These are phyloP conservation scores for Lachnellula subtilissima DNA, from an alignment of 2,329 filamentous ascomycete genomes.

Conservation along the genomic window DNA sequence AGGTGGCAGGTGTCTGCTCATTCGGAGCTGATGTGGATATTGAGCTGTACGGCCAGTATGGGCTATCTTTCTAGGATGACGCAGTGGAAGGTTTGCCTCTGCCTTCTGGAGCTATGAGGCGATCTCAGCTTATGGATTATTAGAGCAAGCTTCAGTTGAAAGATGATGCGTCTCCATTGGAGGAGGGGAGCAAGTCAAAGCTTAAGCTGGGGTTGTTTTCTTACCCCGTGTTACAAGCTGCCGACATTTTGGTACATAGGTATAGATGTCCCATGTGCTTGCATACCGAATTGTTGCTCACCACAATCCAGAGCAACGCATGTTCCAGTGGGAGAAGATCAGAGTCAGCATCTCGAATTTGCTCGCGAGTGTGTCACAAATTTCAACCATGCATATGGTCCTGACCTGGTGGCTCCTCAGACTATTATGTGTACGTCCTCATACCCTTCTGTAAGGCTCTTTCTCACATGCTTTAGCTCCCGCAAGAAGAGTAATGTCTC, in stretches of 20 bases:
- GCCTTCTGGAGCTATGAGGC: not conserved
- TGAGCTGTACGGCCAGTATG: slow-evolving; percentile 86
- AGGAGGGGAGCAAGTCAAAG: slow-evolving; percentile 53
- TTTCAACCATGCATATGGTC: slow-evolving; percentile 73
- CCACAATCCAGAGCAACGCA: slow-evolving; percentile 66
- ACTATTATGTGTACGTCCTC: slow-evolving; percentile 61
- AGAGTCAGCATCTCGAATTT: slow-evolving; percentile 91
- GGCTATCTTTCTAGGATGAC: slow-evolving; percentile 98
- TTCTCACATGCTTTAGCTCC: slow-evolving; percentile 37
- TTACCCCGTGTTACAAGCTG: slow-evolving; percentile 92
- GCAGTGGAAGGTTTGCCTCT: slow-evolving; percentile 78
- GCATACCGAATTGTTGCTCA: slow-evolving; percentile 3
- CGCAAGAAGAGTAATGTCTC: slow-evolving; percentile 82
- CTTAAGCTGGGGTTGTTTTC: slow-evolving; percentile 90
- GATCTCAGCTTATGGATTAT: not conserved
- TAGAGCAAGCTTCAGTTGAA: slow-evolving; percentile 70
- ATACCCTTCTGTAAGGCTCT: not conserved
- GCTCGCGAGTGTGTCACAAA: slow-evolving; percentile 77
- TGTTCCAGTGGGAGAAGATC: slow-evolving; percentile 95
- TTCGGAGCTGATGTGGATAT: slow-evolving; percentile 92
- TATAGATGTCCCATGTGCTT: slow-evolving; percentile 31
- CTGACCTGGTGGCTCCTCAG: slow-evolving; percentile 60
- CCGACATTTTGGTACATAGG: slow-evolving; percentile 85
- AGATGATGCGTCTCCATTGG: slow-evolving; percentile 52
- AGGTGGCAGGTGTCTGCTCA: slow-evolving; percentile 63